Conservation (phyloP, 768 basidiomycete genomes). For the Cantharellus anzutake region DNA sequence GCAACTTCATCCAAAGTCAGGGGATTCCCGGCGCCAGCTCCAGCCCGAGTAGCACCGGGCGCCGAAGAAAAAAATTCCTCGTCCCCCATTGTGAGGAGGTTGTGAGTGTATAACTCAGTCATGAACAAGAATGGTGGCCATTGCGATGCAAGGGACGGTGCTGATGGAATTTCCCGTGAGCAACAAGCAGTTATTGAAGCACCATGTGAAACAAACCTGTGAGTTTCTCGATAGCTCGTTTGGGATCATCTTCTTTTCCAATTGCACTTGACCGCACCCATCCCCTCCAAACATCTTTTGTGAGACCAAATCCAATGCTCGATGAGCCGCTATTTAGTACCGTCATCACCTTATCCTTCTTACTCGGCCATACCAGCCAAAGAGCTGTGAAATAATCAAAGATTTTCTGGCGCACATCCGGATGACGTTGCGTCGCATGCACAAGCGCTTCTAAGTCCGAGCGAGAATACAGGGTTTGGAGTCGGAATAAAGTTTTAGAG, state of each 20-base stretch:
- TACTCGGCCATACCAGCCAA: slow-evolving; percentile 37
- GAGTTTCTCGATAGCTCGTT: background rate
- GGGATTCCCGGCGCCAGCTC: slow-evolving; percentile 32
- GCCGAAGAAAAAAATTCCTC: slow-evolving; percentile 74
- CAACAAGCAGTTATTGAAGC: slow-evolving; percentile 1
- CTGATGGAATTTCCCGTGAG: slow-evolving; percentile 15
- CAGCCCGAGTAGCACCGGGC: slow-evolving; percentile 7
- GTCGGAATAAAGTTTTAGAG: slow-evolving; percentile 38
- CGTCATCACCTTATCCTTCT: slow-evolving; percentile 38
- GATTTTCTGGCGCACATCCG: slow-evolving; percentile 27
- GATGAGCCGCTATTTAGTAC: slow-evolving; percentile 28
- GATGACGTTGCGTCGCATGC: slow-evolving; percentile 15
- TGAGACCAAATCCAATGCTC: slow-evolving; percentile 31
- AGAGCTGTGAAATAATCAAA: slow-evolving; percentile 40
- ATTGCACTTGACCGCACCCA: slow-evolving; percentile 40
- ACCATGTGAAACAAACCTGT: background rate
- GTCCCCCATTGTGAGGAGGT: slow-evolving; percentile 80
- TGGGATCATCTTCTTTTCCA: slow-evolving; percentile 33
- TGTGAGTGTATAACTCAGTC: slow-evolving; percentile 63
- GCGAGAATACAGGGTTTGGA: slow-evolving; percentile 35
- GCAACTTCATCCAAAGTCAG: slow-evolving; percentile 65
- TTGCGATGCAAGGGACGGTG: slow-evolving; percentile 23
- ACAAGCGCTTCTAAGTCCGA: slow-evolving; percentile 24
- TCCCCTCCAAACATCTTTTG: slow-evolving; percentile 56
- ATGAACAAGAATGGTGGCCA: slow-evolving; percentile 67